Conservation (phyloP, 306 rosid genomes). For the Malus asiatica region DNA sequence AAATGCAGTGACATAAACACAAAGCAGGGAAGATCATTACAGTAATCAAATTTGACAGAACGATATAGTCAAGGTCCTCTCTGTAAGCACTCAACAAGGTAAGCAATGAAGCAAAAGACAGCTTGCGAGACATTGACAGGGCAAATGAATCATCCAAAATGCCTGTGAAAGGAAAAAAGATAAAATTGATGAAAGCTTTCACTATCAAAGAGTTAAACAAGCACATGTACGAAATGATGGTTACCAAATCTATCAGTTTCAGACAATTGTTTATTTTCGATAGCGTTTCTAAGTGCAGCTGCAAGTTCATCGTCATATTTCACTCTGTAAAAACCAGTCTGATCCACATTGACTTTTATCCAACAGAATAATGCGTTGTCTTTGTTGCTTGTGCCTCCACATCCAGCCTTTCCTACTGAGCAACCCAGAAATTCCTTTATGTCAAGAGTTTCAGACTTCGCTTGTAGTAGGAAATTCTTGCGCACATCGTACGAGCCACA, state of each 20-base stretch:
- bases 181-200: neutral
- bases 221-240: neutral
- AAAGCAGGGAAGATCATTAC: slow-evolving; percentile 41
- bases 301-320: slow-evolving; percentile 75
- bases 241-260: slow-evolving; percentile 79
- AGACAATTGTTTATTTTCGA: slow-evolving; percentile 55
- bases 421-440: slow-evolving; percentile 14
- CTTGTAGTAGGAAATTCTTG: slow-evolving; percentile 63
- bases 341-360: slow-evolving; percentile 86
- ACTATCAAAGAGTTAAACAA: neutral
- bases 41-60: slow-evolving; percentile 65
- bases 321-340: slow-evolving; percentile 94
- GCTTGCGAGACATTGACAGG: slow-evolving; percentile 66
- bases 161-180: slow-evolving; percentile 46
- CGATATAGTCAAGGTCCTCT: slow-evolving; percentile 74
- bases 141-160: slow-evolving; percentile 80
- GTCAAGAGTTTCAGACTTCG: slow-evolving; percentile 45
- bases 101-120: slow-evolving; percentile 57
- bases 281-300: slow-evolving; percentile 61
- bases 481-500: slow-evolving; percentile 56
- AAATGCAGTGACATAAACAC: slow-evolving; percentile 10
- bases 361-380: slow-evolving; percentile 25
- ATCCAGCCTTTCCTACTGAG: neutral
- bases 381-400: neutral
- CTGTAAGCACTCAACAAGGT: slow-evolving; percentile 72